phyloP scores from a whole-genome alignment of 768 basidiomycete genomes.

The Psilocybe cubensis region DNA sequence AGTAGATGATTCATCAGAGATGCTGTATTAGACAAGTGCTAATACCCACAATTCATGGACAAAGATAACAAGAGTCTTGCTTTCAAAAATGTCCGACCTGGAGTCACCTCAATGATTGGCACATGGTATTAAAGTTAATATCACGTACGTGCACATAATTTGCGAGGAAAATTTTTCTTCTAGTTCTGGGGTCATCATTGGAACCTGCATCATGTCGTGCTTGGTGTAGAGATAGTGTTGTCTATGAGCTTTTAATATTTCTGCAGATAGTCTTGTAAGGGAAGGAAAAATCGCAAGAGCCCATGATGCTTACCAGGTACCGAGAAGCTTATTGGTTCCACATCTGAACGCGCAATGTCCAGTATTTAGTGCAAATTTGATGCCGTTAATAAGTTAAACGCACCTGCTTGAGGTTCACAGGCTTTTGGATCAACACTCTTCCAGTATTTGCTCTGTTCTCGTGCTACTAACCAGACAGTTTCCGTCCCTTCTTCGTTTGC shows the following conservation, averaged over 20 bases:
- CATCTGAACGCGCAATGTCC: slow-evolving; percentile 41
- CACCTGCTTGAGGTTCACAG: slow-evolving; percentile 83
- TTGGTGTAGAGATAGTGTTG: slow-evolving; percentile 78
- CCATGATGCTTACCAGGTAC: slow-evolving; percentile 57
- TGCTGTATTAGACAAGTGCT: not conserved
- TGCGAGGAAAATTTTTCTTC: slow-evolving; percentile 80
- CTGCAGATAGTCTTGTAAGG: slow-evolving; percentile 36
- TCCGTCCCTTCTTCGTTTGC: slow-evolving; percentile 86
- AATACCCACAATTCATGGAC: slow-evolving; percentile 90
- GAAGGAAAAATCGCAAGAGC: not conserved
- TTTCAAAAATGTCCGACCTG: slow-evolving; percentile 79
- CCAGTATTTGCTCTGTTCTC: slow-evolving; percentile 91
- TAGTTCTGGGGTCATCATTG: slow-evolving; percentile 67
- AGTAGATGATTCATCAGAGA: slow-evolving; percentile 1
- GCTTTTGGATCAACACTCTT: slow-evolving; percentile 81
- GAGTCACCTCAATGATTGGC: slow-evolving; percentile 3
- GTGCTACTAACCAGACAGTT: slow-evolving; percentile 87
- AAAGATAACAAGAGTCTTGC: slow-evolving; percentile 80
- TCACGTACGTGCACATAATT: slow-evolving; percentile 85
- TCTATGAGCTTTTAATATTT: slow-evolving; percentile 90
- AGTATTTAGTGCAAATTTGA: too few species aligned
- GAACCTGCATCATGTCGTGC: slow-evolving; percentile 81
- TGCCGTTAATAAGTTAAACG: not conserved
- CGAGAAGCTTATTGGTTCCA: slow-evolving; percentile 64
- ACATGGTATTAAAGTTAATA: not conserved